Conservation (phyloP, 2,329 filamentous ascomycete genomes). For the Cordyceps javanica region DNA sequence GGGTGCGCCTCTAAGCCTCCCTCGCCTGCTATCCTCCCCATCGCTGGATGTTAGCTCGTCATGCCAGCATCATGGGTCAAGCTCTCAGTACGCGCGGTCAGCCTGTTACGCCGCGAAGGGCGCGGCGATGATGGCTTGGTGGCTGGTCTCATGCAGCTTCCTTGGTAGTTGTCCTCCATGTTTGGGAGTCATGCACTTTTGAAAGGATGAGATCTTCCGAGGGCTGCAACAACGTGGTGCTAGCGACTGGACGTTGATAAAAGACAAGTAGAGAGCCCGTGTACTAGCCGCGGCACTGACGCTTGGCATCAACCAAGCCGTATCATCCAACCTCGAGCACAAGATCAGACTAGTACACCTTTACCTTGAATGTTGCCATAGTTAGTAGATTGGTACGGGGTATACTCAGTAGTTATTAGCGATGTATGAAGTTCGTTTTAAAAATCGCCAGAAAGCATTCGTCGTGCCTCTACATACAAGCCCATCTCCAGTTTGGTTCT, state of each 20-base stretch:
- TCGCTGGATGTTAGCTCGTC: neutral
- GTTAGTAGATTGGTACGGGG: too few relatives aligned
- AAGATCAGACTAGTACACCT: too few relatives aligned
- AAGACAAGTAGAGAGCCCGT: too few relatives aligned
- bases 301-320: too few relatives aligned
- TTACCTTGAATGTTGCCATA: too few relatives aligned
- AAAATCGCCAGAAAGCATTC: too few relatives aligned
- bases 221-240: neutral
- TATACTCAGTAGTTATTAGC: too few relatives aligned
- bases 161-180: neutral
- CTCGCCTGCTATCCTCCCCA: neutral
- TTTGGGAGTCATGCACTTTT: neutral
- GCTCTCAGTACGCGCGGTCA: neutral
- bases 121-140: neutral
- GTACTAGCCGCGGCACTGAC: too few relatives aligned
- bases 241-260: neutral
- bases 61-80: conserved; percentile 7
- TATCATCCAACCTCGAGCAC: too few relatives aligned
- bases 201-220: neutral
- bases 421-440: too few relatives aligned
- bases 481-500: too few relatives aligned
- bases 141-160: neutral
- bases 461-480: too few relatives aligned
- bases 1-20: neutral
- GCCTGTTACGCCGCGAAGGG: neutral